Evolutionary conservation across 352 stramenopile genomes (phyloP), one percentile per base, ranked within the genome.

Genomic region (Thalassiosira ordinaria): DNA sequence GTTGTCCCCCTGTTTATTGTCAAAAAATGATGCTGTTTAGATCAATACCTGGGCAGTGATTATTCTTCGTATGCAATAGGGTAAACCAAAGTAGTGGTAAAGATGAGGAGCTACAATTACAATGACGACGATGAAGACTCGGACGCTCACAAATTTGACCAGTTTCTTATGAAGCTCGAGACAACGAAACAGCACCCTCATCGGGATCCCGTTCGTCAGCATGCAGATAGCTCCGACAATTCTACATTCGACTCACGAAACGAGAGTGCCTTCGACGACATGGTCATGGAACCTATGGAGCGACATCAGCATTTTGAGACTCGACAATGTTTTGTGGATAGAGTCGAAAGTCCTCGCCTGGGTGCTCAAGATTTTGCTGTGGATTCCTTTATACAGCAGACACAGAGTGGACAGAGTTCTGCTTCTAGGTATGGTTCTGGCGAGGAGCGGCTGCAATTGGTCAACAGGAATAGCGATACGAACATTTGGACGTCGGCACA

Each of bases 161-260:
- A 71, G 47, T 31, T 72, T 1, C 20, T 82, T 13, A 74, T 72
- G 37, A 53, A 75, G 65, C 64, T 82, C 14, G 64, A 82, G 41
- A 82, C 73, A 26, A 76, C 57, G 1, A 72, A 74, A 31, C 37
- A 70, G 35, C 61, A 59, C 5, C 31, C 8, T 31, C 18, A 24
- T 59, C 5, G 29, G 51, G 18, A 51, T 29, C 8, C n/a, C n/a
- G n/a, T n/a, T 6, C 49, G 41, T 18, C 27, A 67, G 11, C 8
- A 41, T 29, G 18, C n/a, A 14, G 31, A 71, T 57, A 79, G 33
- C 37, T 74, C 49, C 4, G 60, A 65, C 18, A 37, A 52, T 29
- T 71, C 59, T 20, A 37, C 39, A 35, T 56, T 18, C 22, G 68
- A 62, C 22, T 59, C 20, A 29, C 16, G 53, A 31, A 51, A 55